Conservation (phyloP, 345 rosid genomes). For the Citrus unshiu region DNA sequence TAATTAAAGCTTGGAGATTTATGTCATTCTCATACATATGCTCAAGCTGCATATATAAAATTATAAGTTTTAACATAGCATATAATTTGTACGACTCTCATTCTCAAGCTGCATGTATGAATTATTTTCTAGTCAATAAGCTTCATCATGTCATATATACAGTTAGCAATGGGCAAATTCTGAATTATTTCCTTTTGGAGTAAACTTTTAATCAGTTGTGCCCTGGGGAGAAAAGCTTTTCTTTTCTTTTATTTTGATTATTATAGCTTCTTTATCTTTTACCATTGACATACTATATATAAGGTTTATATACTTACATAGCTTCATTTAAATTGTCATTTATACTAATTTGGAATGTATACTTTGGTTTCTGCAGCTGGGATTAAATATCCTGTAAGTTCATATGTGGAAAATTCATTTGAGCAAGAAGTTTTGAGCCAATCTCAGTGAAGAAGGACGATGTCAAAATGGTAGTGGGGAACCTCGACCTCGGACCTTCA, state of each 20-base stretch:
- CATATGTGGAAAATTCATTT: conserved; percentile 28
- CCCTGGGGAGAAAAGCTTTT: too few species aligned
- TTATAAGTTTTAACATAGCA: not conserved
- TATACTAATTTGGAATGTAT: not conserved
- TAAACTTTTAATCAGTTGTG: too few species aligned
- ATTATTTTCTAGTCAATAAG: not conserved
- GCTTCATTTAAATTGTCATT: not conserved
- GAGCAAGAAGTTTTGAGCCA: conserved; percentile 19
- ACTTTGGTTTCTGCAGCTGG: not conserved
- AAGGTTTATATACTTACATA: not conserved
- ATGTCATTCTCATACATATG: not conserved
- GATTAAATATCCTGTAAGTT: not conserved
- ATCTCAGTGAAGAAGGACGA: not conserved
- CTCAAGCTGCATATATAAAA: not conserved
- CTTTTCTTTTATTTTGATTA: too few species aligned
- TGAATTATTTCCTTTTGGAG: too few species aligned
- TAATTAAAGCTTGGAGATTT: not conserved
- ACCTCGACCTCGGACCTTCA: conserved; percentile 27
- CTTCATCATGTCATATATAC: not conserved
- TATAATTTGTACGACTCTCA: not conserved
- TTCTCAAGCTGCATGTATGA: not conserved
- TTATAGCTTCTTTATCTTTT: not conserved
- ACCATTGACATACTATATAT: not conserved
- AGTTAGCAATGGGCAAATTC: not conserved
- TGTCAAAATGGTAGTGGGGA: not conserved